A percentile compares a stretch with the other conserved stretches of the same genome.
These are phyloP conservation scores for Teunomyces gatunensis DNA, from an alignment of 805 yeast genomes.

Conservation along the genomic window DNA sequence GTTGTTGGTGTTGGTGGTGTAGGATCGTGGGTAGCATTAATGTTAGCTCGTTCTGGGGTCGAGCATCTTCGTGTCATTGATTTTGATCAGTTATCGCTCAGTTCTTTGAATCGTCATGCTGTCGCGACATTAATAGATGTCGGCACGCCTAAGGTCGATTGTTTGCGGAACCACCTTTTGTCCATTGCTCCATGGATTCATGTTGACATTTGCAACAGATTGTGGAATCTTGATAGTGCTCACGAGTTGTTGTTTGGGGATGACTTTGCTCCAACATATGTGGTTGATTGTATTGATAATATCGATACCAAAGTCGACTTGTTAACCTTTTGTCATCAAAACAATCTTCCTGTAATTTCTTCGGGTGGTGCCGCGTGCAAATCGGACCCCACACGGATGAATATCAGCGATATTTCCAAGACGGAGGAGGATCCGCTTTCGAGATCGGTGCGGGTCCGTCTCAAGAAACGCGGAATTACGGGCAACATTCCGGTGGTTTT, in stretches of 20 bases:
- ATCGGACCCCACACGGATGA: constrained; percentile 89
- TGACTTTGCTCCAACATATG: constrained; percentile 62
- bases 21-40: constrained; percentile 93
- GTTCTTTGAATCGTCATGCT: constrained; percentile 91
- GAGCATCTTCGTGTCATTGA: constrained; percentile 77
- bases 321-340: constrained; percentile 64
- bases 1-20: constrained; percentile 97
- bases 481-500: constrained; percentile 83
- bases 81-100: constrained; percentile 92
- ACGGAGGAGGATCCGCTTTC: constrained; percentile 95
- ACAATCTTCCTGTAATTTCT: constrained; percentile 67
- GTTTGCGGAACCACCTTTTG: constrained; percentile 64
- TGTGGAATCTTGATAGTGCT: constrained; percentile 72
- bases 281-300: constrained; percentile 95
- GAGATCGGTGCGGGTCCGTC: constrained; percentile 77
- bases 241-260: constrained; percentile 53
- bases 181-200: constrained; percentile 93
- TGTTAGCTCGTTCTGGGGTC: constrained; percentile 90
- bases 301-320: constrained; percentile 95
- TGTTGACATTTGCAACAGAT: constrained; percentile 70
- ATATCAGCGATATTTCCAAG: constrained; percentile 81
- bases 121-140: constrained; percentile 91
- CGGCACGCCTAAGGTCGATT: constrained; percentile 85
- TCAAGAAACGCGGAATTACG: constrained; percentile 74
- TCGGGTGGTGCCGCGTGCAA: constrained; percentile 98